Evolutionary conservation across 2,329 filamentous ascomycete genomes (phyloP), one percentile per base, ranked within the genome.

Genomic region (Verticillium alfalfae): DNA sequence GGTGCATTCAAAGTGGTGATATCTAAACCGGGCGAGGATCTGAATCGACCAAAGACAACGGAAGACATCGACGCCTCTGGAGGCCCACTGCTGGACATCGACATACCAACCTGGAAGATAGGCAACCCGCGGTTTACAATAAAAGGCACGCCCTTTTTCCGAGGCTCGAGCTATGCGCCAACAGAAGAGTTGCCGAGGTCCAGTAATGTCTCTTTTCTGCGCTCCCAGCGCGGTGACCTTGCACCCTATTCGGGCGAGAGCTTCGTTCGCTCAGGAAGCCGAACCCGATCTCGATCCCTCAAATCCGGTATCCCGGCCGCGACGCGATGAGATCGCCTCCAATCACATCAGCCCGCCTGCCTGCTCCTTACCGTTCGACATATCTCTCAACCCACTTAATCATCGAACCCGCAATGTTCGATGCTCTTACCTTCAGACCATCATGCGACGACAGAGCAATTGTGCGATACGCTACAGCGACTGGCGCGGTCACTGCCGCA

Each of bases 41-140:
- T 26, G 26, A 26, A 73, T 49, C 82, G 85, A 59, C 84, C 88
- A 34, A 89, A 83, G 70, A 89, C 87, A 5, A 81, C 85, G 64
- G 86, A 89, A 70, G 84, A 85, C 67, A 63, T 82, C 54, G 76
- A 80, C 66, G 66, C 71, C 13, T 67, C 74, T 18, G 70, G 72
- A 49, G 74, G 79, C 45, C 87, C 85, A 13, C 76, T 87, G 39
- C 79, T 96, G 58, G 85, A 93, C 67, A 84, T 94, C 54, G 82
- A 87, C 26, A 96, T 97, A 58, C 93, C 93, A 39, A 89, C 91
- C 61, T 96, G 93, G 81, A 88, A 88, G 66, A 79, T 97, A 62
- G 93, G 93, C 13, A 90, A 89, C 1, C 92, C 92, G 18, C 86
- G 87, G 62, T 96, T 97, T 74, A 94, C 89, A 65, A 78, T 85